Evolutionary conservation across 371 early-diverging fungal genomes (phyloP), one percentile per base, ranked within the genome.

Genomic region (Entomophthora muscae): DNA sequence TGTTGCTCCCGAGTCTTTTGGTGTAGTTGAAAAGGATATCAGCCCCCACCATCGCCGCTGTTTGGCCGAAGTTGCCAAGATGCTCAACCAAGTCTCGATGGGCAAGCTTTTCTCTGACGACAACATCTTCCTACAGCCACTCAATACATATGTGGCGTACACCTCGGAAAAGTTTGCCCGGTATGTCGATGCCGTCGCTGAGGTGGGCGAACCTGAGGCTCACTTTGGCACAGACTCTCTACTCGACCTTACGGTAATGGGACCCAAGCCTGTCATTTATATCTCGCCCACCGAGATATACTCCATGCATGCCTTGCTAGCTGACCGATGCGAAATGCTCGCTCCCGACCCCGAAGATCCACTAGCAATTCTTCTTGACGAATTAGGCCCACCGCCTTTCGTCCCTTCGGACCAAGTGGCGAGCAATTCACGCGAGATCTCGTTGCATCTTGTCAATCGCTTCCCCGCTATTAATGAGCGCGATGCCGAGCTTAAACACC

Each of bases 1-100:
- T 66, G 84, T 92, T 60, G 93, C 96, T 1, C 98, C 98, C 24
- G 98, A 96, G 69, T 86, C 88, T 12, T 94, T 92, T 67, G 95
- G 94, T 70, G 93, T 98, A 33, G 89, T 94, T 64, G 91, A 94
- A 32, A 76, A 78, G 10, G 77, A 78, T 23, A 82, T 97, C 33
- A 83, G 80, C 58, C 91, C 89, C 0, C 73, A 83, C 63, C 93
- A 97, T 73, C 83, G 96, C 66, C 92, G 92, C 72, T 95, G 95
- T 72, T 75, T 97, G 64, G 94, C 93, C 0, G 95, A 95, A 66
- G 77, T 95, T 53, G 85, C 90, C 53, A 95, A 93, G 73, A 88
- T 90, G 81, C 78, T 98, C 3, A 88, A 93, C 66, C 86, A 91
- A 66, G 88, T 97, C 52, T 86, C 91, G 3, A 88, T 86, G 53